Evolutionary conservation across 805 yeast genomes (phyloP).

Genomic region (Candida lessepsii): DNA sequence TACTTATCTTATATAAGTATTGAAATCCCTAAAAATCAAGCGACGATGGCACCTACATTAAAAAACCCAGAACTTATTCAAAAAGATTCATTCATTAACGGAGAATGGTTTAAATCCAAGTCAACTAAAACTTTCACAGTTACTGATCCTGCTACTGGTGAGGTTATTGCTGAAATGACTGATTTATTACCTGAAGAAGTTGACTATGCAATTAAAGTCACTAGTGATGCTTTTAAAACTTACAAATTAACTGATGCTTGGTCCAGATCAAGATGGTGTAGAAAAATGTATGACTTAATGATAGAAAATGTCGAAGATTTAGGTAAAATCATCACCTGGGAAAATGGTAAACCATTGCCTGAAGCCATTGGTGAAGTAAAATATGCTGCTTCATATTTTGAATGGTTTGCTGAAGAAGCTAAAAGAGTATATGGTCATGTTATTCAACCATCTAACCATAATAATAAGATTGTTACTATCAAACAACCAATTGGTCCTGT

Average conservation of each 20-base stretch:
- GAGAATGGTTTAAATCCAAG: slow-evolving; percentile 38
- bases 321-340: slow-evolving; percentile 56
- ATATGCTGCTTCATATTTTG: slow-evolving; percentile 53
- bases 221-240: slow-evolving; percentile 44
- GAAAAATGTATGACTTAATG: slow-evolving; percentile 51
- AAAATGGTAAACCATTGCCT: slow-evolving; percentile 56
- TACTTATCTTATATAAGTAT: not conserved
- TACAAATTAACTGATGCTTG: slow-evolving; percentile 49
- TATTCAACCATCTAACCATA: slow-evolving; percentile 51
- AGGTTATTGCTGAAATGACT: slow-evolving; percentile 33
- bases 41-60: slow-evolving; percentile 14
- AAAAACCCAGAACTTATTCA: slow-evolving; percentile 36
- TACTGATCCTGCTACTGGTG: slow-evolving; percentile 41
- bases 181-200: slow-evolving; percentile 47
- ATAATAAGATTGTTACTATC: slow-evolving; percentile 51
- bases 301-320: slow-evolving; percentile 56
- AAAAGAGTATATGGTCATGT: slow-evolving; percentile 55
- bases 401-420: slow-evolving; percentile 54
- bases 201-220: slow-evolving; percentile 46
- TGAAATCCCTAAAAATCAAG: not conserved
- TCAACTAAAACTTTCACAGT: slow-evolving; percentile 39
- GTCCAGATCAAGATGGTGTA: slow-evolving; percentile 50
- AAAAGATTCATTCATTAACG: slow-evolving; percentile 36
- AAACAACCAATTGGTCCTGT: slow-evolving; percentile 66
- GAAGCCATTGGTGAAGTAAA: slow-evolving; percentile 57